Percentiles rank a stretch among this genome's conserved stretches.
phyloP scores from a whole-genome alignment of 2,329 filamentous ascomycete species.

The Phyllosticta paracitricarpa region DNA sequence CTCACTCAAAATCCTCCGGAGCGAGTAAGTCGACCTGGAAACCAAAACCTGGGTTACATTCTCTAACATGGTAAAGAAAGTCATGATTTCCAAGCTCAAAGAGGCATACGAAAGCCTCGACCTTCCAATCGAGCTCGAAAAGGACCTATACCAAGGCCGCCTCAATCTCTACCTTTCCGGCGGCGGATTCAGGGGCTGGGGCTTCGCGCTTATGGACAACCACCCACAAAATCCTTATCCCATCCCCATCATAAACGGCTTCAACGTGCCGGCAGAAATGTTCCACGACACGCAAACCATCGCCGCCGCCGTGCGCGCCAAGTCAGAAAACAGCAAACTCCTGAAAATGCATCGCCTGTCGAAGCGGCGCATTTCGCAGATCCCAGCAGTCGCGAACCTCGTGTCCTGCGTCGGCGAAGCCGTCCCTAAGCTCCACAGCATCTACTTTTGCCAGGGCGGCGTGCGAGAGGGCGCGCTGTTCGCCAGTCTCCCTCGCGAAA shows the following conservation, averaged over 20 bases:
- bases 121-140: slow-evolving; percentile 42
- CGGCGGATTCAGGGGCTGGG: slow-evolving; percentile 84
- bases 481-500: slow-evolving; percentile 50
- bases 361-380: slow-evolving; percentile 66
- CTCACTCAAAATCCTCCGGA: slow-evolving; percentile 31
- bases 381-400: slow-evolving; percentile 72
- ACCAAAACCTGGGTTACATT: background rate
- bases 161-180: slow-evolving; percentile 77
- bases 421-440: slow-evolving; percentile 57
- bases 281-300: slow-evolving; percentile 4
- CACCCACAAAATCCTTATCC: slow-evolving; percentile 70
- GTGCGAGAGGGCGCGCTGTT: slow-evolving; percentile 78
- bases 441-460: slow-evolving; percentile 79
- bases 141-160: slow-evolving; percentile 28
- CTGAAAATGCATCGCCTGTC: slow-evolving; percentile 53
- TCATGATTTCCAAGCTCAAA: slow-evolving; percentile 49
- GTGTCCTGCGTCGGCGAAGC: slow-evolving; percentile 63
- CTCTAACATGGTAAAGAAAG: slow-evolving; percentile 23
- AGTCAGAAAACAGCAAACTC: slow-evolving; percentile 28
- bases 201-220: slow-evolving; percentile 75
- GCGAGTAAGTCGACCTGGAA: background rate
- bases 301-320: slow-evolving; percentile 51
- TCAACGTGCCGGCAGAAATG: slow-evolving; percentile 43
- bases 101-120: slow-evolving; percentile 49
- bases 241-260: slow-evolving; percentile 72